Evolutionary conservation across 2,329 filamentous ascomycete genomes (phyloP).

Genomic region (Ophiostoma quercus): DNA sequence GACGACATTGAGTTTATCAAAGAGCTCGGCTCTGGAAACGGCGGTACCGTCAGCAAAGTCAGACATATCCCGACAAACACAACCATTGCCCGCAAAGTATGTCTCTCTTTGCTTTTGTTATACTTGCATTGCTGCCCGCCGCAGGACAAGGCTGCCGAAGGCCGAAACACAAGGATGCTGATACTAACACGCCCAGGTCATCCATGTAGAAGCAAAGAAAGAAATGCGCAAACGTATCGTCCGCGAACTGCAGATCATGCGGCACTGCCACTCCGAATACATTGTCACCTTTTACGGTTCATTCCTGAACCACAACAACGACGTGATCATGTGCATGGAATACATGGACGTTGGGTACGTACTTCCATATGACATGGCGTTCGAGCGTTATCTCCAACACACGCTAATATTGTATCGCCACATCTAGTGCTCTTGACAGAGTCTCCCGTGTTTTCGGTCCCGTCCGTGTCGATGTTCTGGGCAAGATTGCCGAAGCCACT

Average conservation of each 20-base stretch:
- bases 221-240: constrained; percentile 96
- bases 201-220: constrained; percentile 96
- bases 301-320: constrained; percentile 91
- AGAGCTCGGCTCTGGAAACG: constrained; percentile 92
- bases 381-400: background rate
- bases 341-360: constrained; percentile 98
- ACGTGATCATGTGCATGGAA: constrained; percentile 99
- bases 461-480: constrained; percentile 89
- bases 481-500: constrained; percentile 95
- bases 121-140: background rate
- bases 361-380: background rate
- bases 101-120: constrained; percentile 9
- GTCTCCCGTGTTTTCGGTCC: constrained; percentile 94
- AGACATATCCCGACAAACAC: constrained; percentile 91
- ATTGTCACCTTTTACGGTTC: constrained; percentile 98
- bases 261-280: constrained; percentile 92
- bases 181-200: constrained; percentile 58
- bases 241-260: constrained; percentile 95
- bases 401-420: constrained; percentile 15
- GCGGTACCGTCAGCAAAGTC: constrained; percentile 97
- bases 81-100: constrained; percentile 94
- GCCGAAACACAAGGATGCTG: constrained; percentile 19
- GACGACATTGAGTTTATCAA: constrained; percentile 91
- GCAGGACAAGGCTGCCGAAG: background rate
- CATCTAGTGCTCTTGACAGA: constrained; percentile 70